Conservation (phyloP, 352 stramenopile species). For the Phytophthora constricta region DNA sequence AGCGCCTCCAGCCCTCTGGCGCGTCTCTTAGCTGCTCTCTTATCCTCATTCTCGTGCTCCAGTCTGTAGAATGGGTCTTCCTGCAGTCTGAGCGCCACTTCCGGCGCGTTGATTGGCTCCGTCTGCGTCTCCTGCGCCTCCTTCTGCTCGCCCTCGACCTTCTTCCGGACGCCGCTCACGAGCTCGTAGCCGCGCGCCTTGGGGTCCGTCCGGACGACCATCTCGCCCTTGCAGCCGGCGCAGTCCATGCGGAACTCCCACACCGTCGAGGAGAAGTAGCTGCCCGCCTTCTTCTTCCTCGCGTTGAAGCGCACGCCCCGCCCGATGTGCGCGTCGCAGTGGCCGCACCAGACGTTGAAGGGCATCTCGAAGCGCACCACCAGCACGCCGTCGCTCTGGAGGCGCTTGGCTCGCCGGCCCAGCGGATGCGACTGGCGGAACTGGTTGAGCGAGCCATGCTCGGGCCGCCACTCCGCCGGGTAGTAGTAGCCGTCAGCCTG, state of each 20-base stretch:
- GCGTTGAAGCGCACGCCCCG: slow-evolving; percentile 97
- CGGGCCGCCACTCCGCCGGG: slow-evolving; percentile 91
- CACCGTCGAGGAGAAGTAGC: slow-evolving; percentile 92
- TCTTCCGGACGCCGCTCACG: slow-evolving; percentile 89
- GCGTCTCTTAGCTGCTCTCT: slow-evolving; percentile 49
- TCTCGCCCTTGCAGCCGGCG: slow-evolving; percentile 81
- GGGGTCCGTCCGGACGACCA: slow-evolving; percentile 97
- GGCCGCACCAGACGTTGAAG: slow-evolving; percentile 94
- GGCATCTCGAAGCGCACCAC: slow-evolving; percentile 98
- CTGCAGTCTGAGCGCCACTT: slow-evolving; percentile 47
- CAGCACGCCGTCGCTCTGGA: slow-evolving; percentile 85
- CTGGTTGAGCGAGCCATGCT: slow-evolving; percentile 88
- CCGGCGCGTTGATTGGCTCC: slow-evolving; percentile 64
- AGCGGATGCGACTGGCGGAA: slow-evolving; percentile 80
- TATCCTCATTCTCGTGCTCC: slow-evolving; percentile 83
- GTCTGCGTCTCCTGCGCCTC: slow-evolving; percentile 45
- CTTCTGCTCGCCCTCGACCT: slow-evolving; percentile 66
- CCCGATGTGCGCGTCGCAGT: slow-evolving; percentile 75
- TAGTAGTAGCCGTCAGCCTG: slow-evolving; percentile 99
- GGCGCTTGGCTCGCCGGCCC: slow-evolving; percentile 70
- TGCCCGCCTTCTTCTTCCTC: slow-evolving; percentile 91
- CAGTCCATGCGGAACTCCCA: slow-evolving; percentile 97
- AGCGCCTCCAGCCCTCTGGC: slow-evolving; percentile 59
- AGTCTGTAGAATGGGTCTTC: slow-evolving; percentile 78
- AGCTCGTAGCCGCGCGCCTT: slow-evolving; percentile 90